Evolutionary conservation across 116 monocot species (phyloP).

Genomic region (Dioscorea cayenensis): DNA sequence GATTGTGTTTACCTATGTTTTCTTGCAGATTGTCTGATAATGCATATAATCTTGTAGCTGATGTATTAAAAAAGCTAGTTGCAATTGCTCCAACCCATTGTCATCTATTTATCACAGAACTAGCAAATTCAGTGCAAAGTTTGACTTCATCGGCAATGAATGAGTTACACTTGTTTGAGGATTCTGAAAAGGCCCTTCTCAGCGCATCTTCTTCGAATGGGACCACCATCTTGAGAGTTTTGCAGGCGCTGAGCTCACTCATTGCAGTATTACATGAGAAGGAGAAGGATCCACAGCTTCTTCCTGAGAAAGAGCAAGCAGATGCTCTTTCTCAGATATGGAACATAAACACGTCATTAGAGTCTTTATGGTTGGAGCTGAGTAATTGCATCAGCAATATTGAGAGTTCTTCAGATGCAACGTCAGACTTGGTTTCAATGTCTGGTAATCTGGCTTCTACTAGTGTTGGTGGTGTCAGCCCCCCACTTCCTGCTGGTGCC

Average conservation of each 20-base stretch:
- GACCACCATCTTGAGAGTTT: conserved; percentile 83
- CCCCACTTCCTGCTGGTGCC: conserved; percentile 86
- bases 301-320: conserved; percentile 42
- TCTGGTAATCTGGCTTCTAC: conserved; percentile 24
- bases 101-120: conserved; percentile 72
- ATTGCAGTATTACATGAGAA: conserved; percentile 63
- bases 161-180: conserved; percentile 66
- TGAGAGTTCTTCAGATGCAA: conserved; percentile 71
- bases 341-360: conserved; percentile 73
- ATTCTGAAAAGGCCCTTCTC: conserved; percentile 72
- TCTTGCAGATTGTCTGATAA: conserved; percentile 81
- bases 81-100: conserved; percentile 75
- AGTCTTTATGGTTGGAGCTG: conserved; percentile 86
- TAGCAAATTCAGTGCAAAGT: conserved; percentile 74
- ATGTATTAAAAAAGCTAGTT: conserved; percentile 84
- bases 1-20: neutral
- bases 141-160: conserved; percentile 62
- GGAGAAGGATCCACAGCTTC: conserved; percentile 48
- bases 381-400: conserved; percentile 93
- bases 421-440: conserved; percentile 38
- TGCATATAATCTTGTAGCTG: conserved; percentile 87
- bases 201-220: conserved; percentile 75
- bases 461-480: conserved; percentile 26
- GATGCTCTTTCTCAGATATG: conserved; percentile 67
- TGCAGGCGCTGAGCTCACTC: conserved; percentile 90